Conservation (phyloP, 2,329 filamentous ascomycete species). For the Apiospora arundinis region DNA sequence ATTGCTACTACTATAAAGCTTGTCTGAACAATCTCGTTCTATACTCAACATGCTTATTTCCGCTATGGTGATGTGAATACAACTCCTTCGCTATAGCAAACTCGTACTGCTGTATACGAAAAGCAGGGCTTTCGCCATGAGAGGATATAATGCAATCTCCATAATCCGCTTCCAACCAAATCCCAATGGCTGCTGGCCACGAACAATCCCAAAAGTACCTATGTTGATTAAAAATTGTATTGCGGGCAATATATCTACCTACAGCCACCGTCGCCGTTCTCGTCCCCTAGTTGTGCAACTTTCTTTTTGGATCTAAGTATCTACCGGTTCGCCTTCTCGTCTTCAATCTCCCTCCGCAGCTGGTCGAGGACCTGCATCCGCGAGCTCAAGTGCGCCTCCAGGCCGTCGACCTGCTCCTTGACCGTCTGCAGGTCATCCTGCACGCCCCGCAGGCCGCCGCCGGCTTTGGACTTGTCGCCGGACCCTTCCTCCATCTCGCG, state of each 20-base stretch:
- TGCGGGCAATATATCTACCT: not conserved
- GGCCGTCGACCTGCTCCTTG: slow-evolving; percentile 90
- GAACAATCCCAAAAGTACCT: not conserved
- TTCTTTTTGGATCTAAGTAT: not conserved
- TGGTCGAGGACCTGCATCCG: slow-evolving; percentile 79
- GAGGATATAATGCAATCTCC: not conserved
- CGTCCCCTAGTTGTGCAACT: too few relatives aligned
- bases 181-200: not conserved
- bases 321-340: slow-evolving; percentile 70
- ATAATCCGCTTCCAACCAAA: not conserved
- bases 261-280: too few relatives aligned
- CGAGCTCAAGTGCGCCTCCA: slow-evolving; percentile 81
- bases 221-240: not conserved
- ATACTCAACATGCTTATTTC: not conserved
- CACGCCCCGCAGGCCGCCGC: slow-evolving; percentile 76
- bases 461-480: slow-evolving; percentile 67
- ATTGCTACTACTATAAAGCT: not conserved
- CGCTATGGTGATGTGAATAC: not conserved
- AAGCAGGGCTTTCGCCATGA: not conserved
- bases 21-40: not conserved
- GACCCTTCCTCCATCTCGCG: slow-evolving; percentile 76
- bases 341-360: slow-evolving; percentile 82
- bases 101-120: not conserved
- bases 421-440: slow-evolving; percentile 87
- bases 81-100: not conserved